Base-by-base conservation (phyloP, 495 filamentous ascomycete genomes). In the Penicillium daleae region DNA sequence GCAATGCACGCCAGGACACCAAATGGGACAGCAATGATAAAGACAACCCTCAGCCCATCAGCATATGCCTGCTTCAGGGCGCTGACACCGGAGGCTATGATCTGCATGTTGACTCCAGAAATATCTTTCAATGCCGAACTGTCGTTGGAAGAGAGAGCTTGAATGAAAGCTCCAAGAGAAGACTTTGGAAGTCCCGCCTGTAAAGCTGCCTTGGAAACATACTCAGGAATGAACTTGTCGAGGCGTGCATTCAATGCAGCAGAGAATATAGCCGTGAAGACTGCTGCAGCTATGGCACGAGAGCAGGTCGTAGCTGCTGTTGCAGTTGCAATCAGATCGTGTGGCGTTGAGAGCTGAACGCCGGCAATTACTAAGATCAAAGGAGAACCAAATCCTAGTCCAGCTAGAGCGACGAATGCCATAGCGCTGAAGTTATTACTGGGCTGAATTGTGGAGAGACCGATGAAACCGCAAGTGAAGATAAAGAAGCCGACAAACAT, bases 11-110 rank as follows among this genome's bases (percentile, higher is more conserved):
- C 56, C 8, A 64, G 8, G 9, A 64, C 12, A n/a, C 62, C 56
- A 50, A 64, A 64, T 3, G 62, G 62, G 7, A 50, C 57, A 17
- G 62, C 62, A 24, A 64, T 64, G 22, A 64, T 64, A 7, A 39
- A 64, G 2, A 64, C 57, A 37, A 56, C 56, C 19, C 62, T 55
- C 2, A 64, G 8, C 17, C 56, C 40, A 56, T 64, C 62, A 1
- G 62, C 62, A 42, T 56, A 64, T 17, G 57, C 62, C 51, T 64
- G 56, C 17, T 56, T 60, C 10, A 54, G 39, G 9, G 62, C 32
- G 19, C 4, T 15, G 31, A 29, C 31, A 4, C 62, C 57, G 15
- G 56, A 51, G 10, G 13, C 8, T 6, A 62, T 37, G 19, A 56
- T 57, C 1, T 33, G 4, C 7, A n/a, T 0, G 19, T 29, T 55